Base-by-base conservation (phyloP, 2,329 filamentous ascomycete genomes). In the Botryosphaeria dothidea region DNA sequence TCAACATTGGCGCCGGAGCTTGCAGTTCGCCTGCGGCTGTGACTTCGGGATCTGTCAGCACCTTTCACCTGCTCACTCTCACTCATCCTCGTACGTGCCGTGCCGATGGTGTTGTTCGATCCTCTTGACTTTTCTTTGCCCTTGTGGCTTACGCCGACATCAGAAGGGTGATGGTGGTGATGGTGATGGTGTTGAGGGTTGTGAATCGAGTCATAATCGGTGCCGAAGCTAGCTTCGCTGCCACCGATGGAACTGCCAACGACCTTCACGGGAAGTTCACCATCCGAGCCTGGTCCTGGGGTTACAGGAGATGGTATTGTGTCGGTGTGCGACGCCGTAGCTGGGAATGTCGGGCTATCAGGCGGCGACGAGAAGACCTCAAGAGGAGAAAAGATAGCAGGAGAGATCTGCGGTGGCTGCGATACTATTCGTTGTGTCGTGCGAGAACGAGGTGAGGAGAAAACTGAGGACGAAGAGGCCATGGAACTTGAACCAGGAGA, bases 261-360 rank as follows among this genome's bases (percentile, higher is more conserved):
- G 13, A 78, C 75, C 64, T 76, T 77, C 34, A 78, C 74, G 11
- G 68, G 63, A 48, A 64, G 66, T 29, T 73, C 74, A 15, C 61
- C 64, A 34, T 75, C 74, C 4, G 67, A 58, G 19, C 71, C 71
- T 27, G 70, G 68, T 11, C 73, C 72, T 4, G 76, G 76, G 0
- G 76, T 78, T n/a, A 76, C 65, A 0, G 76, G 76, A 0, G 75
- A 77, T 13, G 76, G 74, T 1, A 77, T 34, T 71, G 74, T 49
- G 27, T 60, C 62, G 5, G 36, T 65, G n/a, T 49, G 41, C 4
- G 62, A 58, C n/a, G 52, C 52, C 3, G 62, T 65, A 15, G 52
- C 54, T 11, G 54, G 52, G 52, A 49, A 57, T 9, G 43, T 60
- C 8, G 69, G 70, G 3, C 69, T 72, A 1, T 71, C 71, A 17